phyloP scores from a whole-genome alignment of 768 basidiomycete species.

The Galerina marginata region DNA sequence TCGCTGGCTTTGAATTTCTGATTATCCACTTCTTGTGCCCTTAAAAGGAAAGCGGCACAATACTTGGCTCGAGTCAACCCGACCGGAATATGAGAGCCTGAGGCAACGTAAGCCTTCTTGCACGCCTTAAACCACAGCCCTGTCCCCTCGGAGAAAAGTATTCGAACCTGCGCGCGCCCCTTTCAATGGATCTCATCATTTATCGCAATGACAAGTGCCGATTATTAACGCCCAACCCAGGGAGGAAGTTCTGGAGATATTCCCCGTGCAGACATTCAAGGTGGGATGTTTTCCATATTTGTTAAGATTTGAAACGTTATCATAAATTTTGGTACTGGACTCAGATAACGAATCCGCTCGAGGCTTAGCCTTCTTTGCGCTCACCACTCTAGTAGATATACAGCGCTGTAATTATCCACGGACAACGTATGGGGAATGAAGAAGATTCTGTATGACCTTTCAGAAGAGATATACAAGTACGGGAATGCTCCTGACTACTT shows the following conservation, averaged over 20 bases:
- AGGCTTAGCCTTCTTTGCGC: no score
- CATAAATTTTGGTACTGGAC: no score
- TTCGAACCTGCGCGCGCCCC: background rate
- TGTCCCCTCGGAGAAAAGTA: constrained; percentile 26
- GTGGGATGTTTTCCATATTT: no score
- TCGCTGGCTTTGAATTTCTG: constrained; percentile 25
- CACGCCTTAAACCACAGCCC: constrained; percentile 9
- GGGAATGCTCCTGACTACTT: background rate
- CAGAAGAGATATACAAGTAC: background rate
- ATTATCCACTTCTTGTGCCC: constrained; percentile 11
- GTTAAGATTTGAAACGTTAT: no score
- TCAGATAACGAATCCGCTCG: no score
- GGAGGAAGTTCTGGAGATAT: no score
- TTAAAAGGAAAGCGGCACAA: constrained; percentile 3
- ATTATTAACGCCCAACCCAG: background rate
- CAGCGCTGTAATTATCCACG: background rate
- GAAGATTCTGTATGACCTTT: background rate
- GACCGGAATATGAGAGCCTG: constrained; percentile 11
- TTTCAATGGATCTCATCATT: background rate
- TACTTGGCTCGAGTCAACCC: constrained; percentile 10
- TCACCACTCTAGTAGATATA: no score
- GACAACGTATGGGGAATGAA: background rate
- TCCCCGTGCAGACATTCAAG: no score
- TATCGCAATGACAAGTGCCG: background rate
- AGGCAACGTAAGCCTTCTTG: constrained; percentile 18